Conservation (phyloP, 75 land plant genomes). For the Pinus taeda region DNA sequence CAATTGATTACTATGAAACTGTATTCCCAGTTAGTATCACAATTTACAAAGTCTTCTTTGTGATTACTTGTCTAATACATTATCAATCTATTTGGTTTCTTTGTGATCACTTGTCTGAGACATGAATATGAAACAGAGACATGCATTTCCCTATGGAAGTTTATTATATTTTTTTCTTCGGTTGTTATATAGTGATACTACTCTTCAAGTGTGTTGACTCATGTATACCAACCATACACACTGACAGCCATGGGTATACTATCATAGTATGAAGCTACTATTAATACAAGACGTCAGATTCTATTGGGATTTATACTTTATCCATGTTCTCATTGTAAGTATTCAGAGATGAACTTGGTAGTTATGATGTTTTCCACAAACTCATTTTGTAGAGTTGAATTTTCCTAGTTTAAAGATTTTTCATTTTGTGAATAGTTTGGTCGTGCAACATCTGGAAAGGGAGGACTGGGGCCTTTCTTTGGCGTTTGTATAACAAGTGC, state of each 20-base stretch:
- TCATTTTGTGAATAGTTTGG: constrained; percentile 50
- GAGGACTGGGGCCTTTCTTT: constrained; percentile 61
- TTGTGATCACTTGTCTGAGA: no score
- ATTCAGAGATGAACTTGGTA: not conserved
- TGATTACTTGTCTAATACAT: no score
- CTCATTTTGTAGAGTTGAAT: no score
- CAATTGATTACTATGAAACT: no score
- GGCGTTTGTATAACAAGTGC: constrained; percentile 70
- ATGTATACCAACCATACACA: constrained; percentile 96
- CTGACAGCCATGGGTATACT: constrained; percentile 47
- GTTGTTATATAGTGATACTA: constrained; percentile 54
- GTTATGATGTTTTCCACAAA: not conserved
- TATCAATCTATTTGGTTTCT: no score
- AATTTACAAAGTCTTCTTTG: no score
- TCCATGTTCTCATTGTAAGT: constrained; percentile 55
- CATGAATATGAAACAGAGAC: not conserved
- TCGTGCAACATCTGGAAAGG: constrained; percentile 68
- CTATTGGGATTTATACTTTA: constrained; percentile 64
- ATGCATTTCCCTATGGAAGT: not conserved
- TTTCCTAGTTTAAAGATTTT: not conserved
- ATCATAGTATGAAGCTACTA: constrained; percentile 64
- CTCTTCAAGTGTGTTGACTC: constrained; percentile 85
- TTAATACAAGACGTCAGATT: constrained; percentile 70
- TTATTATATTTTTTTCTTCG: not conserved
- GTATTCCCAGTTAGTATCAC: no score